phyloP scores from a whole-genome alignment of 2,329 filamentous ascomycete genomes.

The Cercospora sesami region DNA sequence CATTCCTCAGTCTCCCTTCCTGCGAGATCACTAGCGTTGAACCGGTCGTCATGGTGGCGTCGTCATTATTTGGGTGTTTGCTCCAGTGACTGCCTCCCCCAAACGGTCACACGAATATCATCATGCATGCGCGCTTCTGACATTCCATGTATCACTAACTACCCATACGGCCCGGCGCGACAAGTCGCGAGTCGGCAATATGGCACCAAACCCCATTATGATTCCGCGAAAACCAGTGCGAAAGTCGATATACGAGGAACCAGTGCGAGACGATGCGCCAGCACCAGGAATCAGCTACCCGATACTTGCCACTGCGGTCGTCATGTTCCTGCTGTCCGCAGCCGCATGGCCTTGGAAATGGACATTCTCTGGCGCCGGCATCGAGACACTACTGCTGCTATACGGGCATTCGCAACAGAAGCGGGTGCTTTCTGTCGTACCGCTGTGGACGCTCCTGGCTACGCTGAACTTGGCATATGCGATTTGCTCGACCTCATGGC shows the following conservation, averaged over 20 bases:
- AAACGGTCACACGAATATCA: not conserved
- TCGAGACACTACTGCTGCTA: conserved; percentile 32
- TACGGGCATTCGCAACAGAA: conserved; percentile 32
- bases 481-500: conserved; percentile 54
- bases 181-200: not conserved
- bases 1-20: not conserved
- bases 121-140: not conserved
- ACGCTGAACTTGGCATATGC: conserved; percentile 51
- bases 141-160: not conserved
- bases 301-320: conserved; percentile 19
- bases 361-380: conserved; percentile 33
- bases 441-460: conserved; percentile 51
- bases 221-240: conserved; percentile 24
- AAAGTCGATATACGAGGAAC: conserved; percentile 10
- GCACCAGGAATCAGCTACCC: conserved; percentile 7
- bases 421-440: conserved; percentile 48
- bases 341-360: conserved; percentile 32
- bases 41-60: conserved; percentile 12
- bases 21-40: conserved; percentile 3
- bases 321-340: conserved; percentile 22
- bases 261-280: conserved; percentile 10
- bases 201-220: conserved; percentile 26
- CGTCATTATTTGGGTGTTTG: conserved; percentile 6
- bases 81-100: conserved; percentile 1
- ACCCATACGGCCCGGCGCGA: not conserved